A percentile compares a stretch with the other conserved stretches of the same genome.
These are phyloP conservation scores for Saccharomycopsis selenospora DNA, from an alignment of 805 yeast genomes.

Conservation along the genomic window DNA sequence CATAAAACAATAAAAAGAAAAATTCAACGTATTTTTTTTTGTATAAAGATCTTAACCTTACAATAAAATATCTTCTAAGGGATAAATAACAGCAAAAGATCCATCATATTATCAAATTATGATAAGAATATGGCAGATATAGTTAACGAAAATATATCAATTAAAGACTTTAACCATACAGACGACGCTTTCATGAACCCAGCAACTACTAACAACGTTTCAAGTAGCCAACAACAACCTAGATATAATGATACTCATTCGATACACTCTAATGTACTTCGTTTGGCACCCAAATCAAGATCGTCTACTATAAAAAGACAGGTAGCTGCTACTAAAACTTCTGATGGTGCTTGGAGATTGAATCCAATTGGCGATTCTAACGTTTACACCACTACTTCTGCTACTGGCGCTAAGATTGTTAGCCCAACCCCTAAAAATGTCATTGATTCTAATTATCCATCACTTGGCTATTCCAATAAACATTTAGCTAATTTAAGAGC, in stretches of 20 bases:
- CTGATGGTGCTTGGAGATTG: constrained; percentile 10
- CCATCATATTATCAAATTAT: too few species aligned
- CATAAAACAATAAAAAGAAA: too few species aligned
- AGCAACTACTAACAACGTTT: background rate
- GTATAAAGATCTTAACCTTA: too few species aligned
- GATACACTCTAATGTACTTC: constrained; percentile 9
- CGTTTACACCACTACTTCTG: background rate
- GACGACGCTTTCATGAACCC: constrained; percentile 13
- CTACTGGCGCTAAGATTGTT: background rate
- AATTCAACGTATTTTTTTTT: too few species aligned
- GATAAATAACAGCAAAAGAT: too few species aligned
- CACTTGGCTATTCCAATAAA: background rate
- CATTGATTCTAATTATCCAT: background rate
- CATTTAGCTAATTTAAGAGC: constrained; percentile 2
- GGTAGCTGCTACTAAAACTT: constrained; percentile 2
- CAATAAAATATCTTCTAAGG: too few species aligned
- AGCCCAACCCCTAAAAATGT: background rate
- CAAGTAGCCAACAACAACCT: constrained; percentile 1
- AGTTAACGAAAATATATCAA: constrained; percentile 12
- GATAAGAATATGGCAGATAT: background rate
- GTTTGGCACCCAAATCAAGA: constrained; percentile 13
- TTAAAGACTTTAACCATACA: constrained; percentile 12
- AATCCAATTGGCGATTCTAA: background rate
- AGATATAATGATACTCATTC: constrained; percentile 5
- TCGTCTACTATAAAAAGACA: constrained; percentile 10